phyloP scores from a whole-genome alignment of 2,329 filamentous ascomycete species.

The Decorospora gaudefroyi region DNA sequence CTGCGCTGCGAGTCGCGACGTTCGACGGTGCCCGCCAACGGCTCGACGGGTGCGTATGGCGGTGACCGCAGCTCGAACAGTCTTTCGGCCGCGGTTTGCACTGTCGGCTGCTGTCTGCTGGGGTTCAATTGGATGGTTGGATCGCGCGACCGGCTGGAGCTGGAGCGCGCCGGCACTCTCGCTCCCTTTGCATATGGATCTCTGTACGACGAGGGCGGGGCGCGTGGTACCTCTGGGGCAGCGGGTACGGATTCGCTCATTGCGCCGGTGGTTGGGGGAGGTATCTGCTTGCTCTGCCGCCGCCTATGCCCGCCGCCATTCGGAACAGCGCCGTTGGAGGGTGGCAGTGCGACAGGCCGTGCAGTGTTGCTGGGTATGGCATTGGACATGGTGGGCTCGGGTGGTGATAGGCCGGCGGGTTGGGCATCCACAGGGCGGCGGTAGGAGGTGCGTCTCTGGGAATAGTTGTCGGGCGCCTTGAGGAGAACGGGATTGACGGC shows the following conservation, averaged over 20 bases:
- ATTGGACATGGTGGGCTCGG: constrained; percentile 22
- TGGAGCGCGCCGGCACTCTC: constrained; percentile 31
- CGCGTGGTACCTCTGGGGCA: constrained; percentile 65
- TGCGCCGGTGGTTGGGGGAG: constrained; percentile 31
- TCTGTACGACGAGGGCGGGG: constrained; percentile 51
- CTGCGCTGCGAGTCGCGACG: constrained; percentile 32
- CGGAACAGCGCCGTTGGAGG: constrained; percentile 30
- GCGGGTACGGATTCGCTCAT: constrained; percentile 41
- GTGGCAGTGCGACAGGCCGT: constrained; percentile 25
- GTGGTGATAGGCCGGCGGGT: constrained; percentile 21
- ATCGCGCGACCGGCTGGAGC: constrained; percentile 38
- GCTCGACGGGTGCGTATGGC: constrained; percentile 38
- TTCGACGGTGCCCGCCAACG: constrained; percentile 35
- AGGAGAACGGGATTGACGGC: constrained; percentile 29
- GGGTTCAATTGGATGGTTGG: constrained; percentile 42
- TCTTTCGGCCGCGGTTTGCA: constrained; percentile 40
- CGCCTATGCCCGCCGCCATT: constrained; percentile 37
- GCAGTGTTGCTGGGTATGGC: constrained; percentile 39
- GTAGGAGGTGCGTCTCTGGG: constrained; percentile 42
- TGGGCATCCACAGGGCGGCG: constrained; percentile 41
- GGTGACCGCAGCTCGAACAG: constrained; percentile 40
- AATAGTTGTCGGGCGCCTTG: constrained; percentile 34
- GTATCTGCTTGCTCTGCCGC: constrained; percentile 41
- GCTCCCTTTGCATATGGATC: constrained; percentile 44
- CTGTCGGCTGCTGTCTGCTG: constrained; percentile 43